phyloP scores from a whole-genome alignment of 305 asterid species.

The Plantago coronopus region DNA sequence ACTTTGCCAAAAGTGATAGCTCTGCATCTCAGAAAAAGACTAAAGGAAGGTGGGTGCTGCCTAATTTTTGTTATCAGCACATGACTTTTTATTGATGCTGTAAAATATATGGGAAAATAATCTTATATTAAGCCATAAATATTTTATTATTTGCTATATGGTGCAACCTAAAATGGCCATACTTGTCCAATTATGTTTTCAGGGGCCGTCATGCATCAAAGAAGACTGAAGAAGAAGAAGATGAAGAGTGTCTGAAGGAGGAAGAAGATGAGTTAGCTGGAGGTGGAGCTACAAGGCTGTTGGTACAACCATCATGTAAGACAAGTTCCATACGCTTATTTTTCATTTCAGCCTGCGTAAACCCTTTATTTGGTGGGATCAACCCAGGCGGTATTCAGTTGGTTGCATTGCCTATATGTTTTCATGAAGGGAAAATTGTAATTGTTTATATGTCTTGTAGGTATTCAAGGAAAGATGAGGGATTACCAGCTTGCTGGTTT shows the following conservation, averaged over 20 bases:
- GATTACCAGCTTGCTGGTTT: conserved; percentile 99
- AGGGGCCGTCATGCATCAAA: conserved; percentile 99
- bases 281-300: conserved; percentile 73
- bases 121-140: not conserved
- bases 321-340: conserved; percentile 11
- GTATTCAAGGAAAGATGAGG: conserved; percentile 99
- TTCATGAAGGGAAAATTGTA: conserved; percentile 14
- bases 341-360: not conserved
- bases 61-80: not conserved
- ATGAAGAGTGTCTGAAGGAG: conserved; percentile 90
- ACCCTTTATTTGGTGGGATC: not conserved
- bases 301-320: conserved; percentile 97
- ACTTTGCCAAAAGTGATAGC: conserved; percentile 90
- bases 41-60: conserved; percentile 62
- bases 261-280: conserved; percentile 79
- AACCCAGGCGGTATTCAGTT: not conserved
- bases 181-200: conserved; percentile 25
- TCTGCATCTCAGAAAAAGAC: conserved; percentile 62
- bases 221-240: conserved; percentile 98
- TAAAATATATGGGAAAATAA: too few relatives aligned
- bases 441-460: conserved; percentile 32
- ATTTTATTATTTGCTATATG: not conserved
- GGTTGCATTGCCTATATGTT: conserved; percentile 8
- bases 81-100: not conserved
- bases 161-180: conserved; percentile 12